Evolutionary conservation across 2,329 filamentous ascomycete genomes (phyloP).

Genomic region (Talaromyces sp.): DNA sequence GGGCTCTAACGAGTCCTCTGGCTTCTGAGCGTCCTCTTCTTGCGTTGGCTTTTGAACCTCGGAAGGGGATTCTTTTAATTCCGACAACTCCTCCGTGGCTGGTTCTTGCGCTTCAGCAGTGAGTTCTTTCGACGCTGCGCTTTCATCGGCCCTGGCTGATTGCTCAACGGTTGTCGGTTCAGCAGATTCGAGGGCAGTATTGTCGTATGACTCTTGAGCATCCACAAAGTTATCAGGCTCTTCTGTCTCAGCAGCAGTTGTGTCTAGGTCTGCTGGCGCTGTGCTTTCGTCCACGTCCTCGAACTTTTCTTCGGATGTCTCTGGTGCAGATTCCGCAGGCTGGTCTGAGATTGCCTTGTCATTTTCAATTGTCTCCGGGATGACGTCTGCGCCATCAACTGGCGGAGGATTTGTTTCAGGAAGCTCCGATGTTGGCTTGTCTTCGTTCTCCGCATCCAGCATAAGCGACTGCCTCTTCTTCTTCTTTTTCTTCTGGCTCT

Average conservation of each 20-base stretch:
- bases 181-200: background rate
- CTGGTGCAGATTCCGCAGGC: background rate
- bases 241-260: background rate
- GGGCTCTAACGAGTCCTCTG: background rate
- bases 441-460: background rate
- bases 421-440: background rate
- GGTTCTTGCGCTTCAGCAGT: background rate
- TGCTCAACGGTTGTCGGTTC: background rate
- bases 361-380: background rate
- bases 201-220: background rate
- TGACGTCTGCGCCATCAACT: background rate
- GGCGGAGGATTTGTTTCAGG: background rate
- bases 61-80: background rate
- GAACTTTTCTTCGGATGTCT: background rate
- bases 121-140: background rate
- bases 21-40: background rate
- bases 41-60: background rate
- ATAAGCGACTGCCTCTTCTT: slow-evolving; percentile 17
- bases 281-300: background rate
- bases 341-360: background rate
- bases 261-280: background rate
- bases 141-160: background rate
- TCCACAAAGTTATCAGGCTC: background rate
- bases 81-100: background rate
- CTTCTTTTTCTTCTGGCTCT: slow-evolving; percentile 27